Conservation (phyloP, 2,329 filamentous ascomycete species). For the Septoria petroselini region DNA sequence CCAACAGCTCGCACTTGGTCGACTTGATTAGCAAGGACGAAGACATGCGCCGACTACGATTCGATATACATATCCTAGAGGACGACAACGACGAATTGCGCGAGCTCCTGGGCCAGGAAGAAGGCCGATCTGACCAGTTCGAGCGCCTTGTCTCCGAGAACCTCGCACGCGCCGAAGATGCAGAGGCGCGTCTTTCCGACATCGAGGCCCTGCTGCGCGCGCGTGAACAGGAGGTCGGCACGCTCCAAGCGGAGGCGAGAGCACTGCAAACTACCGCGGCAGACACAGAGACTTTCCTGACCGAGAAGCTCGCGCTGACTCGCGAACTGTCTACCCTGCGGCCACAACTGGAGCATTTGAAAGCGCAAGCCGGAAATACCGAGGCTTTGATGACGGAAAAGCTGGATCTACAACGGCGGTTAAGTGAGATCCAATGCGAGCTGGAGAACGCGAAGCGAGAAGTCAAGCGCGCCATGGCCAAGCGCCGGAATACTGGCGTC, state of each 20-base stretch:
- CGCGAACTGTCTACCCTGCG: slow-evolving; percentile 59
- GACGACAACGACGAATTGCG: slow-evolving; percentile 70
- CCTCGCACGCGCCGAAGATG: slow-evolving; percentile 47
- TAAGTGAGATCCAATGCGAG: slow-evolving; percentile 74
- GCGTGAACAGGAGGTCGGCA: slow-evolving; percentile 55
- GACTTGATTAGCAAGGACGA: slow-evolving; percentile 72
- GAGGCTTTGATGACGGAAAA: slow-evolving; percentile 74
- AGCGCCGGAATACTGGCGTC: slow-evolving; percentile 50
- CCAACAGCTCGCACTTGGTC: slow-evolving; percentile 61
- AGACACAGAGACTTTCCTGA: slow-evolving; percentile 67
- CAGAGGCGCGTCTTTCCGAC: slow-evolving; percentile 45
- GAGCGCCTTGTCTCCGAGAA: slow-evolving; percentile 51
- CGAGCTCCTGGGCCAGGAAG: slow-evolving; percentile 59
- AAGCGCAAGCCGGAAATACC: slow-evolving; percentile 57
- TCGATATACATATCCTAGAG: slow-evolving; percentile 67
- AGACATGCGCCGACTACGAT: slow-evolving; percentile 64
- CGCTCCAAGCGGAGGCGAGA: slow-evolving; percentile 66
- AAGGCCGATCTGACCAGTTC: slow-evolving; percentile 58
- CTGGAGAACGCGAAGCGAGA: slow-evolving; percentile 78
- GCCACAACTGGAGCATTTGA: slow-evolving; percentile 61
- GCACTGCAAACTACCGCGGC: slow-evolving; percentile 64
- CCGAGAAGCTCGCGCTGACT: slow-evolving; percentile 61
- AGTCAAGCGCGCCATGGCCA: slow-evolving; percentile 55
- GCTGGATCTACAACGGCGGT: slow-evolving; percentile 71
- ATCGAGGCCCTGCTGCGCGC: slow-evolving; percentile 52